Evolutionary conservation across 2,329 filamentous ascomycete species (phyloP), one percentile per base, ranked within the genome.

Genomic region (Ophiostoma himal-ulmi): DNA sequence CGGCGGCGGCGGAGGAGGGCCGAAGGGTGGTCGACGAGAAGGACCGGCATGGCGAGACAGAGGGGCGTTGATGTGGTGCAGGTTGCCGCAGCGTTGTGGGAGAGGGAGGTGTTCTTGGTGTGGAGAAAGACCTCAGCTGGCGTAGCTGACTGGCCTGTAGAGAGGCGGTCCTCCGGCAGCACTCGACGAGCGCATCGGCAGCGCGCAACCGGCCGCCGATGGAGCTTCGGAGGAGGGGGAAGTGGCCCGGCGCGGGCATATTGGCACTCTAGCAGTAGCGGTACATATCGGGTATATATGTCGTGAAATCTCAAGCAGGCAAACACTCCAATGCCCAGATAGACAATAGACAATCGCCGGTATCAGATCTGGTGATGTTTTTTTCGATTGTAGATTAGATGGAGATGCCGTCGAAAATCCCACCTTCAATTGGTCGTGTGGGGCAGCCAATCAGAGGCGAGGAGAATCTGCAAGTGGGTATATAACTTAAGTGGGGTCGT

Each of bases 161-260:
- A 62, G 17, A 2, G 26, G 17, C 34, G 60, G 34, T 22, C 62
- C 20, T 8, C 62, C 62, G 62, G 62, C 62, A 65, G 20, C 34
- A 34, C 39, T 57, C 37, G 67, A 44, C 48, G 20, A 41, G 54
- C 65, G 34, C 68, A 69, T 54, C 62, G 64, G 65, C 68, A 41
- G 22, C 54, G 20, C 67, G 20, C 34, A 62, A 26, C 68, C 80
- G 79, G 70, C 82, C 83, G 60, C 79, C 78, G n/a, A 77, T 79
- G n/a, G 20, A 22, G 34, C 37, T 30, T 26, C 73, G 78, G 30
- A 76, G 78, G 0, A 77, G 78, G 0, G 80, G 77, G 26, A 75
- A 76, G 73, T 81, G 82, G 0, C 78, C 78, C 0, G 82, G 82
- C 3, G 82, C 77, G 14, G 76, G 70, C 70, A 71, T 71, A 13